Evolutionary conservation across 805 yeast species (phyloP), one percentile per base, ranked within the genome.

Genomic region (Lipomyces yamadae): DNA sequence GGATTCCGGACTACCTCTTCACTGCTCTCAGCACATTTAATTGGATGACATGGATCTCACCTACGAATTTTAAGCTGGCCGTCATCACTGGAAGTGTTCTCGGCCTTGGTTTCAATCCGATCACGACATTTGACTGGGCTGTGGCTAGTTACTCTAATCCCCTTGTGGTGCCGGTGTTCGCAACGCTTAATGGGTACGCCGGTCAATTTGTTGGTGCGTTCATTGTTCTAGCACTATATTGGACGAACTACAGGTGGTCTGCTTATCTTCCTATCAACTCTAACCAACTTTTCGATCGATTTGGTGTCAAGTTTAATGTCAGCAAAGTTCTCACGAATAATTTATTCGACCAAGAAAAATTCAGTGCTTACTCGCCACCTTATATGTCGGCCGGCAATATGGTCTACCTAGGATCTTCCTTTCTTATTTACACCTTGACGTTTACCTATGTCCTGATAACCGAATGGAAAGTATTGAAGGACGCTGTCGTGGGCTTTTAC

Each of bases 1-100:
- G 89, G 86, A 77, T 89, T 71, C 91, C 92, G 4, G 89, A 87
- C 64, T 87, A 80, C 73, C 78, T 89, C 33, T 87, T 87, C 77
- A 78, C 80, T 29, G 91, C 86, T 0, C 80, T 89, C 63, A 81
- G 87, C 0, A 83, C 83, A 72, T 89, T 89, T 76, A 84, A 81
- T 72, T 86, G 90, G 90, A 80, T 84, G 69, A 80, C 72, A 13
- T 70, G 72, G 72, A 63, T 64, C 55, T 63, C 68, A 4, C 72
- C 72, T 7, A 76, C 83, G 58, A 83, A 83, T 73, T 81, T 82
- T 56, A 79, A 80, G 24, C 81, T 86, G 29, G 85, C 84, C 65
- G 86, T 84, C 70, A 77, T 86, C 32, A 85, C 85, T 65, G 90
- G 90, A 59, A 79, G 82, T 13, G 70, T 78, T 13, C 75, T 82